Conservation (phyloP, 768 basidiomycete genomes). For the Rhodotorula sphaerocarpa region DNA sequence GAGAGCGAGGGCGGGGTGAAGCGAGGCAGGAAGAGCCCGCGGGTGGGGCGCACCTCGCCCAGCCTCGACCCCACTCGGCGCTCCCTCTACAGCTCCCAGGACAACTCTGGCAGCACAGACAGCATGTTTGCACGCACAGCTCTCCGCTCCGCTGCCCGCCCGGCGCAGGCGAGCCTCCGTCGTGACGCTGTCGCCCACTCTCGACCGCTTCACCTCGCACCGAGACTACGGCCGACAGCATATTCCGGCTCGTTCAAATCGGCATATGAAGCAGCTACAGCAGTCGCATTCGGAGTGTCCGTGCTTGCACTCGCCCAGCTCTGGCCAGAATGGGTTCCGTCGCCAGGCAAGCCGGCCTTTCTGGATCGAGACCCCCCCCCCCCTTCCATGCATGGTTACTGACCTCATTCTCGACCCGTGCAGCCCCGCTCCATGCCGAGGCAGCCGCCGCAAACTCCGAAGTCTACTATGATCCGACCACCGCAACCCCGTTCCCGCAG, state of each 20-base stretch:
- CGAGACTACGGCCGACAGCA: background rate
- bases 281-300: background rate
- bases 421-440: slow-evolving; percentile 14
- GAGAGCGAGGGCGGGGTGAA: background rate
- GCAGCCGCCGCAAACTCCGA: background rate
- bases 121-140: no score
- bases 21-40: background rate
- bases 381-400: background rate
- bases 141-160: background rate
- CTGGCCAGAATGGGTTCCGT: slow-evolving; percentile 12
- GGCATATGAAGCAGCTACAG: background rate
- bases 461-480: slow-evolving; percentile 42
- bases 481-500: slow-evolving; percentile 42
- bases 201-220: background rate
- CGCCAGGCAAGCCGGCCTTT: no score
- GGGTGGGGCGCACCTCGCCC: no score
- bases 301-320: background rate
- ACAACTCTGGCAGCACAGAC: no score
- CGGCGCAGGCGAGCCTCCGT: background rate
- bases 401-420: no score
- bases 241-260: background rate
- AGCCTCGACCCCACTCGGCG: no score
- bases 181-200: background rate
- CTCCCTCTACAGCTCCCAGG: no score
- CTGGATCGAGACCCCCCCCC: background rate